Evolutionary conservation across 306 rosid species (phyloP).

Genomic region (Pyrus betulifolia): DNA sequence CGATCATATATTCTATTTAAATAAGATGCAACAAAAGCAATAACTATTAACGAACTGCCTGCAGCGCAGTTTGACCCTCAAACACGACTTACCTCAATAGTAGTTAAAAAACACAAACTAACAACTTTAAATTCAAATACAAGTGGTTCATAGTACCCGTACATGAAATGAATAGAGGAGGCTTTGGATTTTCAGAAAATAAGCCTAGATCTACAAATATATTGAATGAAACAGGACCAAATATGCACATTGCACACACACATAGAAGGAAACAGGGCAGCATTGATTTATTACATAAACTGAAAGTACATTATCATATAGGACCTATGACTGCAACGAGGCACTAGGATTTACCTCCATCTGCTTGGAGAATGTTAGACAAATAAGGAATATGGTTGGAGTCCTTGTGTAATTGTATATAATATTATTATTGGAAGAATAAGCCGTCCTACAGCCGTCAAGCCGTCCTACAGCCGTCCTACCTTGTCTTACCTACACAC

Average conservation of each 20-base stretch:
- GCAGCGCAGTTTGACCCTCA: background rate
- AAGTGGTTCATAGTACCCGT: background rate
- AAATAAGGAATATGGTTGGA: no score
- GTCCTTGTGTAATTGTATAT: no score
- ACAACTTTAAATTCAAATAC: background rate
- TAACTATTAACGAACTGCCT: background rate
- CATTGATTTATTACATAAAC: background rate
- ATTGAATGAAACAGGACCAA: background rate
- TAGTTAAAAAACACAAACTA: background rate
- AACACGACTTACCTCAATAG: background rate
- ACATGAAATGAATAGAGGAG: background rate
- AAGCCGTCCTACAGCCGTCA: no score
- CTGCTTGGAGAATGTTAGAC: conserved; percentile 63
- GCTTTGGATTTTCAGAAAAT: background rate
- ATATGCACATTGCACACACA: background rate
- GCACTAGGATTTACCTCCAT: conserved; percentile 56
- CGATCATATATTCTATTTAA: background rate
- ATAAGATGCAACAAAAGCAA: background rate
- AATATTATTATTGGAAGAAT: no score
- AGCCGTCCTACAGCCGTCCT: no score
- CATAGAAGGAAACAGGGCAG: background rate
- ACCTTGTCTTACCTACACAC: no score
- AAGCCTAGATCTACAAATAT: background rate
- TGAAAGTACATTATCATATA: background rate
- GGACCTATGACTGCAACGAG: background rate